These are phyloP conservation scores for Pythium dissimile DNA, from an alignment of 352 stramenopile species.

Conservation along the genomic window DNA sequence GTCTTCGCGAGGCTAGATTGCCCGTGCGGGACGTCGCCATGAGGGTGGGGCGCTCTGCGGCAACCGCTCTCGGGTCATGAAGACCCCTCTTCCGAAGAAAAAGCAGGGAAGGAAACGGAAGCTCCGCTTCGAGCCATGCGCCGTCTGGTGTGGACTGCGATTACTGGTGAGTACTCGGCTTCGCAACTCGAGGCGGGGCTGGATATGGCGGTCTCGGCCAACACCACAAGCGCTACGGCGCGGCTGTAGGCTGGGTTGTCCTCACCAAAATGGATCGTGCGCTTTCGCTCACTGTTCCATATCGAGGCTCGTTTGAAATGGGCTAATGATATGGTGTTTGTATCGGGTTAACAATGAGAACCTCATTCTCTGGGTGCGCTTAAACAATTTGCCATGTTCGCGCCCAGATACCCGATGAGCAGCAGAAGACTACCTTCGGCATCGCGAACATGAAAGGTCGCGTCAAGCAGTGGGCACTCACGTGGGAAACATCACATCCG, in stretches of 20 bases:
- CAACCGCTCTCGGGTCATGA: not conserved
- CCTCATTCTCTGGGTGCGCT: conserved; percentile 15
- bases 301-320: not conserved
- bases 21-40: not conserved
- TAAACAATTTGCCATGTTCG: conserved; percentile 20
- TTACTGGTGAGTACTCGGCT: not conserved
- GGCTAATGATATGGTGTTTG: not conserved
- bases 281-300: not conserved
- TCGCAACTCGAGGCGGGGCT: not conserved
- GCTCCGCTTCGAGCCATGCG: not conserved
- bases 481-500: conserved; percentile 6
- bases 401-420: conserved; percentile 11
- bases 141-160: not conserved
- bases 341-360: conserved; percentile 13
- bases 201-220: not conserved
- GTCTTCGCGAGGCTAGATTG: not conserved
- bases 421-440: conserved; percentile 10
- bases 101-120: not conserved
- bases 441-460: conserved; percentile 17
- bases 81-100: not conserved
- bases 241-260: not conserved
- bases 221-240: not conserved
- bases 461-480: conserved; percentile 19
- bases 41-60: not conserved
- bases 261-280: not conserved